Percentiles rank a stretch among this genome's conserved stretches.
These are phyloP conservation scores for Fusarium sp. DNA, from an alignment of 2,329 filamentous ascomycete genomes.

Conservation along the genomic window DNA sequence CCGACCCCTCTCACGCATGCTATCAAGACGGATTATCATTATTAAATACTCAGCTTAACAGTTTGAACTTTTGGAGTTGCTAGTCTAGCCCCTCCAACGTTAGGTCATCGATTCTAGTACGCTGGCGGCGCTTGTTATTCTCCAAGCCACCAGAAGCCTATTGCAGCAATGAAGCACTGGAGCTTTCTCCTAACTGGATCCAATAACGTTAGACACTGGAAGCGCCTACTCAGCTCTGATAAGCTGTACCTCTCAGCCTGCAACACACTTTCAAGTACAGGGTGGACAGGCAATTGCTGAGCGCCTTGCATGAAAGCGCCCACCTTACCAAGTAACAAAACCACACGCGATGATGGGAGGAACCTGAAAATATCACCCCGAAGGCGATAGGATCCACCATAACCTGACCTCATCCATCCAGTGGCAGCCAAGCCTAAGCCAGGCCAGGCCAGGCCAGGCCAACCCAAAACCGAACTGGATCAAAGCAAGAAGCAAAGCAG, in stretches of 20 bases:
- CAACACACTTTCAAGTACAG: neutral
- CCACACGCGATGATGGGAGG: conserved; percentile 8
- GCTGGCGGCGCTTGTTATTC: conserved; percentile 12
- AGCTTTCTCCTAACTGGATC: conserved; percentile 20
- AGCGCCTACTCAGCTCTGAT: conserved; percentile 18
- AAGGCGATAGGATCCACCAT: conserved; percentile 36
- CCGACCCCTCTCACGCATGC: too few species aligned
- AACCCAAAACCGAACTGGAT: conserved; percentile 39
- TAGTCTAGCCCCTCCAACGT: neutral
- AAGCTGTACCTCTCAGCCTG: neutral
- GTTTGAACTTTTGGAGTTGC: conserved; percentile 6
- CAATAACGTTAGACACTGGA: too few species aligned
- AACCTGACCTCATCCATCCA: conserved; percentile 37
- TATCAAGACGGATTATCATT: too few species aligned
- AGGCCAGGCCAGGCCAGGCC: conserved; percentile 30
- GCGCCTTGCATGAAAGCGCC: neutral
- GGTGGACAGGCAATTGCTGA: conserved; percentile 6
- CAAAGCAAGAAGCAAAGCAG: conserved; percentile 39
- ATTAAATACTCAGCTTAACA: too few species aligned
- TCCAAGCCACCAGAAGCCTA: conserved; percentile 1
- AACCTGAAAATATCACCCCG: conserved; percentile 29
- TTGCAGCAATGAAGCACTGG: conserved; percentile 2
- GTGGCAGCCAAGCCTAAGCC: conserved; percentile 15
- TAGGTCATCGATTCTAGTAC: conserved; percentile 32
- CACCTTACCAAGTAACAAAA: neutral